Conservation (phyloP, 2,329 filamentous ascomycete genomes). For the Macrophomina pseudophaseolina region DNA sequence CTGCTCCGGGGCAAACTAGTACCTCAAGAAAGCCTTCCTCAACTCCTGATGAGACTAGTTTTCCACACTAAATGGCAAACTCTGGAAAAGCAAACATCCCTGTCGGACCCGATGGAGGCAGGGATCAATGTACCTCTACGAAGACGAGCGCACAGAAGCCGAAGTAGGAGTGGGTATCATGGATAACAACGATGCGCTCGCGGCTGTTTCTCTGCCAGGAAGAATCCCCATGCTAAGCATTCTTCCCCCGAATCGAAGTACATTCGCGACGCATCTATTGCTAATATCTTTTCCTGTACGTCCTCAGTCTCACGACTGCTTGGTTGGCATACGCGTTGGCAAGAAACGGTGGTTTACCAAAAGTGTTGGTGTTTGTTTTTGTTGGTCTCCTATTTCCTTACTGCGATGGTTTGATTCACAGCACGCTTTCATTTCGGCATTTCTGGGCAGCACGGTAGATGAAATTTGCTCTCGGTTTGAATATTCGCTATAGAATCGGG, state of each 20-base stretch:
- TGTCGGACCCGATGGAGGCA: not conserved
- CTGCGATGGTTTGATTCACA: not conserved
- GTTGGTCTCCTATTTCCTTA: not conserved
- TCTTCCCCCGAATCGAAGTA: no score
- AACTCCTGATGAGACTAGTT: not conserved
- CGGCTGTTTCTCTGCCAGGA: not conserved
- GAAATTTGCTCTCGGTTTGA: not conserved
- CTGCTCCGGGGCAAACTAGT: not conserved
- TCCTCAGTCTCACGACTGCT: not conserved
- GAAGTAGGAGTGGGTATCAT: not conserved
- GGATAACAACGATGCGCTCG: not conserved
- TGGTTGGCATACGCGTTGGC: not conserved
- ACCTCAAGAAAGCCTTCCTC: not conserved
- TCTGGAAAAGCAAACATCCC: not conserved
- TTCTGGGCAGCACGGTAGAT: not conserved
- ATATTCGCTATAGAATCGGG: not conserved
- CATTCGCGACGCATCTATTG: not conserved
- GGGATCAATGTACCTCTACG: not conserved
- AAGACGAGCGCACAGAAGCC: not conserved
- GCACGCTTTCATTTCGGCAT: conserved; percentile 2
- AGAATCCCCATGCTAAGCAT: no score
- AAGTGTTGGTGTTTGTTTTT: not conserved
- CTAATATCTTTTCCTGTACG: not conserved
- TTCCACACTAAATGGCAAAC: not conserved
- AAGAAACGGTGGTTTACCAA: not conserved